Conservation (phyloP, 208 protist species). For the Phytomonas francai region DNA sequence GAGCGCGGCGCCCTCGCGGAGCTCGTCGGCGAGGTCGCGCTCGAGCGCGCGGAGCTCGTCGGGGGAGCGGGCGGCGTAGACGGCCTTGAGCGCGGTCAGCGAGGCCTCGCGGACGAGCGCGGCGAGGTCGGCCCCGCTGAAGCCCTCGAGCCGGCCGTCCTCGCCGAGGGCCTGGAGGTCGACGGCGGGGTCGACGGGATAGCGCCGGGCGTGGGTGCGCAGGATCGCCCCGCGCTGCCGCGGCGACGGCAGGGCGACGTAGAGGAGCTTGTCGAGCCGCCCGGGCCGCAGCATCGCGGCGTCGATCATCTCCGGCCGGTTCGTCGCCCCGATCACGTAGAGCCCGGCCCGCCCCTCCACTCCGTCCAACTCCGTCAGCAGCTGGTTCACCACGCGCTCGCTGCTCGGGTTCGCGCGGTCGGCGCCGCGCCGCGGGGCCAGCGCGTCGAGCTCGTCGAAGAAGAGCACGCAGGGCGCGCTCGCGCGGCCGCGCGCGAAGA, state of each 20-base stretch:
- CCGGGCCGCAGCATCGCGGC: slow-evolving; percentile 97
- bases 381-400: slow-evolving; percentile 98
- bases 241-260: slow-evolving; percentile 91
- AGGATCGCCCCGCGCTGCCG: slow-evolving; percentile 88
- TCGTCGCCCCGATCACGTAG: slow-evolving; percentile 98
- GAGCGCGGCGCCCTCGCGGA: slow-evolving; percentile 16
- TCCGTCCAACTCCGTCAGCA: slow-evolving; percentile 99
- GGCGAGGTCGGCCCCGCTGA: slow-evolving; percentile 93
- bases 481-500: slow-evolving; percentile 92
- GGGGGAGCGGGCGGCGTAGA: slow-evolving; percentile 48
- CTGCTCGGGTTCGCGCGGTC: slow-evolving; percentile 85
- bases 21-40: slow-evolving; percentile 57
- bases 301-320: slow-evolving; percentile 98
- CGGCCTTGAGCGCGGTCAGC: slow-evolving; percentile 69
- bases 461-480: slow-evolving; percentile 98
- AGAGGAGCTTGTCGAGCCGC: slow-evolving; percentile 95
- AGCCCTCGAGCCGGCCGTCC: slow-evolving; percentile 79
- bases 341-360: slow-evolving; percentile 92
- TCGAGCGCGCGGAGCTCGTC: slow-evolving; percentile 70
- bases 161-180: slow-evolving; percentile 70
- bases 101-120: slow-evolving; percentile 91
- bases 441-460: slow-evolving; percentile 99
- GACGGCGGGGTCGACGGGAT: slow-evolving; percentile 77
- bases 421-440: slow-evolving; percentile 90
- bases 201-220: slow-evolving; percentile 79